Evolutionary conservation across 2,329 filamentous ascomycete genomes (phyloP).

Genomic region (Penicillium italicum): DNA sequence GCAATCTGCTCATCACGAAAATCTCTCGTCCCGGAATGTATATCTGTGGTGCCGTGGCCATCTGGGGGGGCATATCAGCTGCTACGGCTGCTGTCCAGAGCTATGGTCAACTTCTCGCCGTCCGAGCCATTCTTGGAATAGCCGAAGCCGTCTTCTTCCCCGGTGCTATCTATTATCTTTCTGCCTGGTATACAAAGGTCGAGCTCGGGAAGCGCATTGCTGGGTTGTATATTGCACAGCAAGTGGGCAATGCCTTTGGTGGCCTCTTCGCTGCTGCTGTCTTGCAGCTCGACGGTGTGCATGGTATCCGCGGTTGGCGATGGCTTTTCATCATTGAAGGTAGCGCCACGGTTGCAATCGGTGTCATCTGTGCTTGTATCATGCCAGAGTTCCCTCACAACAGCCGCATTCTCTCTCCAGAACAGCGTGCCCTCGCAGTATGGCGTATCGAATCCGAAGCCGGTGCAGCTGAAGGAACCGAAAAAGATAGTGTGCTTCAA

Average conservation of each 20-base stretch:
- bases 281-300: conserved; percentile 24
- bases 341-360: conserved; percentile 26
- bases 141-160: conserved; percentile 61
- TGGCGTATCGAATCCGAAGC: conserved; percentile 34
- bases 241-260: conserved; percentile 27
- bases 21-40: conserved; percentile 51
- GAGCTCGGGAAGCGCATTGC: conserved; percentile 32
- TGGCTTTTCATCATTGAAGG: conserved; percentile 34
- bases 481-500: conserved; percentile 28
- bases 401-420: conserved; percentile 30
- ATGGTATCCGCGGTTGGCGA: conserved; percentile 23
- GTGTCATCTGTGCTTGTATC: conserved; percentile 32
- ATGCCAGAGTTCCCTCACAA: conserved; percentile 44
- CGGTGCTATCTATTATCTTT: conserved; percentile 41
- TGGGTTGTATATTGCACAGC: conserved; percentile 29
- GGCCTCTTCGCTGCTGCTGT: conserved; percentile 29
- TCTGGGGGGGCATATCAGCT: conserved; percentile 61
- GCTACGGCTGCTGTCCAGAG: conserved; percentile 52
- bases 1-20: conserved; percentile 52
- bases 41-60: conserved; percentile 52
- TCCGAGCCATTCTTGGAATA: conserved; percentile 59
- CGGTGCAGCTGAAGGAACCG: conserved; percentile 39
- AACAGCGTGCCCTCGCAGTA: conserved; percentile 22
- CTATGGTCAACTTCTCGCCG: conserved; percentile 54
- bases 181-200: conserved; percentile 41